A percentile compares a stretch with the other conserved stretches of the same genome.
phyloP scores from a whole-genome alignment of 2,329 filamentous ascomycete species.

The Penicillium sp. region DNA sequence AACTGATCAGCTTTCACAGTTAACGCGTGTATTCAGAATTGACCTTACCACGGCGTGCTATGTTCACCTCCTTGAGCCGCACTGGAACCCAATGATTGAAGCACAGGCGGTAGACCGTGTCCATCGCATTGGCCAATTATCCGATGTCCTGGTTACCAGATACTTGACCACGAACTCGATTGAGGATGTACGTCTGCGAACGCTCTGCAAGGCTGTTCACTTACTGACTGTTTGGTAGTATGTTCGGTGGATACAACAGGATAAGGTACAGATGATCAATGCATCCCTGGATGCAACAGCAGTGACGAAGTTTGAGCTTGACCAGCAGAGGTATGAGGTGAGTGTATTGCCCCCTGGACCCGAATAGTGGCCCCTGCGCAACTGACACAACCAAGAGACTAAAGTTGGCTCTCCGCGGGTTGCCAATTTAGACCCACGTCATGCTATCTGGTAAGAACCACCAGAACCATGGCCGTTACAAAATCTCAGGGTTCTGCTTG shows the following conservation, averaged over 20 bases:
- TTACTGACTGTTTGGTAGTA: conserved; percentile 7
- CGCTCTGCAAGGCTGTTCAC: background rate
- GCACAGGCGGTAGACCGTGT: conserved; percentile 88
- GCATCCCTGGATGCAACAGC: background rate
- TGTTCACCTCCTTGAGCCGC: conserved; percentile 78
- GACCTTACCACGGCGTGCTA: conserved; percentile 17
- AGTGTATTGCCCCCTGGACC: background rate
- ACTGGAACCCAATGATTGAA: conserved; percentile 89
- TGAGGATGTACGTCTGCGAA: conserved; percentile 56
- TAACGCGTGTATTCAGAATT: too few species aligned
- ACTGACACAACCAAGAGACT: background rate
- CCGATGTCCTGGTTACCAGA: conserved; percentile 75
- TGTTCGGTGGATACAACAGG: conserved; percentile 11
- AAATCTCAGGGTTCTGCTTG: too few species aligned
- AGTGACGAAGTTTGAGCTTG: background rate
- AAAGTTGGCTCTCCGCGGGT: background rate
- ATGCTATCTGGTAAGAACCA: too few species aligned
- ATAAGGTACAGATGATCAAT: conserved; percentile 7
- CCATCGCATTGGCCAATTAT: conserved; percentile 79
- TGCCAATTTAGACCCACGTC: too few species aligned
- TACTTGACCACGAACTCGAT: conserved; percentile 63
- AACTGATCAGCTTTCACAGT: background rate
- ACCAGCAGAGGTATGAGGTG: background rate
- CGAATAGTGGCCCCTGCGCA: too few species aligned
- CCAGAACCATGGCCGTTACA: too few species aligned